Base-by-base conservation (phyloP, 768 basidiomycete species). In the Pulveroboletus sp. region DNA sequence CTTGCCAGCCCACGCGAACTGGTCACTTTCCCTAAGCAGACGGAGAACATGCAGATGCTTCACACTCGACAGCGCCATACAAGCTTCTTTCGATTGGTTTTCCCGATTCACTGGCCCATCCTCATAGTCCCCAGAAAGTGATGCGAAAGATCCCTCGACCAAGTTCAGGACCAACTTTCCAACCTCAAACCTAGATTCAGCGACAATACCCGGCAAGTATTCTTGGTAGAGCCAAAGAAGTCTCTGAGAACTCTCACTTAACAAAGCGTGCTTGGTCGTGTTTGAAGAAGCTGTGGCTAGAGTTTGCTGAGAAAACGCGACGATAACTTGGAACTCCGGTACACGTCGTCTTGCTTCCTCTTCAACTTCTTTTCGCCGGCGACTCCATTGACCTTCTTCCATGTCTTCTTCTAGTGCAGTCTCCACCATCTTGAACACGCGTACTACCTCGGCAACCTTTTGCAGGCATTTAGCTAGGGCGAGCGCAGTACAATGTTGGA, bases 151-250 rank as follows among this genome's bases (percentile, higher is more conserved):
- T 28, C 61, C 64, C 39, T 71, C 64, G 40, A 66, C 55, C 54
- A 85, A 72, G 48, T 73, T 71, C 48, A 73, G 72, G 27, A 93
- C 67, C 18, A 94, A 62, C 64, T 91, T 91, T 2, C 90, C 90
- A 33, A 86, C 81, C 65, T 97, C 94, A 58, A 94, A 97, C 43
- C 83, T 75, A 26, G 82, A 82, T 64, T 93, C 92, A 0, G 82
- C 80, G 4, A 89, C 85, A 1, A 91, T 69, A 1, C 76, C 71
- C 0, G 92, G 89, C 27, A 94, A 66, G 51, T 81, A 83, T 21
- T 75, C 75, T 57, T 95, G 89, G 63, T 96, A 98, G 43, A 94
- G 74, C 79, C 86, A 88, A 52, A 96, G 70, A 37, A 98, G 66
- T 26, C 93, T 69, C 56, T 93, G 82, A 1, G 93, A 82, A 43